phyloP scores from a whole-genome alignment of 169 alveolate genomes.

The Plasmodium cynomolgi region DNA sequence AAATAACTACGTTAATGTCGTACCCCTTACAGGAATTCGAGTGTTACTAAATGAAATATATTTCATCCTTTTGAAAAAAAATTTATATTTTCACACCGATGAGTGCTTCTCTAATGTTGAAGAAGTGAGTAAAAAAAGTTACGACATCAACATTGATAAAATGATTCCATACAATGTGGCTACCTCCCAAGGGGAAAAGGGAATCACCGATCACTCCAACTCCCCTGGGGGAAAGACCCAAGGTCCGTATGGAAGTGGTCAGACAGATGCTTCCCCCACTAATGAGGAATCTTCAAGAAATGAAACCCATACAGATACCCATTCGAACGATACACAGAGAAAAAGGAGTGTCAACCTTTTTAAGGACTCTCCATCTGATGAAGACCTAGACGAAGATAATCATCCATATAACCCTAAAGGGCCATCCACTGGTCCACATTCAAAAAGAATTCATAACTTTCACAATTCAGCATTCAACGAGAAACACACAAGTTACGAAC shows the following conservation, averaged over 20 bases:
- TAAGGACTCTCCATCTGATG: background rate
- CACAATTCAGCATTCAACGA: background rate
- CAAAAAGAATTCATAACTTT: background rate
- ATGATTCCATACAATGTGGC: constrained; percentile 22
- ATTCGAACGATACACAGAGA: background rate
- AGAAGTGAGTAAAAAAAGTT: constrained; percentile 1
- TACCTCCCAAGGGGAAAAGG: background rate
- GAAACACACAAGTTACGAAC: background rate
- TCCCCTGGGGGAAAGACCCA: background rate
- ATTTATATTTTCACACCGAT: constrained; percentile 71
- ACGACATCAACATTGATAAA: constrained; percentile 52
- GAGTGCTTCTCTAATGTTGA: background rate
- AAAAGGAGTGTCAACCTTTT: background rate
- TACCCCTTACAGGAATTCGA: constrained; percentile 70
- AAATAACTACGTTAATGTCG: constrained; percentile 68
- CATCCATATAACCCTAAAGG: background rate
- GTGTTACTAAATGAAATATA: constrained; percentile 71
- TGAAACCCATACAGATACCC: background rate
- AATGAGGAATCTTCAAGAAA: background rate
- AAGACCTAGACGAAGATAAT: background rate
- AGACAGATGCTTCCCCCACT: background rate
- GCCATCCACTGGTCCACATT: background rate
- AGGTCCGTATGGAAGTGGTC: background rate
- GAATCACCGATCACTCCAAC: background rate
- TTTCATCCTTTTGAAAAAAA: constrained; percentile 64